Evolutionary conservation across 192 early-diverging fungal species (phyloP), one percentile per base, ranked within the genome.

Genomic region (Rhizophagus prolifer): DNA sequence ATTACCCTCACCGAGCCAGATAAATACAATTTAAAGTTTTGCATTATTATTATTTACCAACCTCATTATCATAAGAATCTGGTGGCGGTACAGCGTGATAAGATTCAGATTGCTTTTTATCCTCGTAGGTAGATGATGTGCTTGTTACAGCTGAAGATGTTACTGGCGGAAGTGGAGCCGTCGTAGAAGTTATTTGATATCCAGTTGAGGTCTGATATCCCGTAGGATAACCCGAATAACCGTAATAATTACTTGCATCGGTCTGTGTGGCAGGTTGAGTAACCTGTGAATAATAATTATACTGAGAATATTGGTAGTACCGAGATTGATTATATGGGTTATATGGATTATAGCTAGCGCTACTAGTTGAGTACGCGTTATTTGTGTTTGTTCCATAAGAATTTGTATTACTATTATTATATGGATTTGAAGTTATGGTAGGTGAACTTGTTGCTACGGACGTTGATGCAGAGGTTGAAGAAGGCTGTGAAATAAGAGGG

Each of bases 11-110:
- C 23, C 44, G 16, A 21, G 7, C 13, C 21, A 60, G n/a, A 60
- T 31, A 74, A 61, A 58, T 54, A 54, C 50, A 54, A 54, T 7
- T 21, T 54, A 21, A 54, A 21, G 41, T 10, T 21, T 21, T 54
- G 23, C 38, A 16, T 28, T 41, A 36, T 26, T 44, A 19, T 41
- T 16, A 75, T 63, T 64, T 63, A 75, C 73, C 44, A 75, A 75
- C 73, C 73, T 75, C 73, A 65, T 34, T 72, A 34, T 75, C 73
- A 75, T 75, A 75, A n/a, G 44, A 75, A n/a, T 75, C 73, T 25
- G 73, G 73, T 47, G 73, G 73, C 9, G 73, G 73, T 8, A 75
- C 73, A 16, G 73, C 73, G 50, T 75, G 73, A 64, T 75, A 75
- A 63, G 71, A 72, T 59, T 30, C 12, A 59, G 21, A 4, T 30